Evolutionary conservation across 73 alveolate species (phyloP).

Genomic region (Urostyla sp.): DNA sequence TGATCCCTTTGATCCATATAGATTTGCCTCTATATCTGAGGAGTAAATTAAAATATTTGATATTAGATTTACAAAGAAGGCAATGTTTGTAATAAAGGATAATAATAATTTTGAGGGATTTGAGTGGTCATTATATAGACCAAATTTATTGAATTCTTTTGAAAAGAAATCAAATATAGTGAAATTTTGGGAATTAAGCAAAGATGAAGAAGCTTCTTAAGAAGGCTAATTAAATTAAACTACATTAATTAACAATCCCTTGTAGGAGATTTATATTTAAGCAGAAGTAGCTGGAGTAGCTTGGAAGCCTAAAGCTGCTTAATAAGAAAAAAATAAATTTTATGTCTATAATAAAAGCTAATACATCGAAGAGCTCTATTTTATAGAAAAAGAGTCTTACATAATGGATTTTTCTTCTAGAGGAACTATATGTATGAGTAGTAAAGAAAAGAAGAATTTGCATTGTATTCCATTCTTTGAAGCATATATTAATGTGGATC

Average conservation of each 20-base stretch:
- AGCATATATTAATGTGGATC: not conserved
- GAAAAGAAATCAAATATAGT: not conserved
- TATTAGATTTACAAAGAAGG: slow-evolving; percentile 8
- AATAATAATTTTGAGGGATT: slow-evolving; percentile 8
- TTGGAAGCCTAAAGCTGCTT: slow-evolving; percentile 6
- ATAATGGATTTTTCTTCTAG: slow-evolving; percentile 21
- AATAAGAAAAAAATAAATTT: not conserved
- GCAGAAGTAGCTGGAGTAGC: slow-evolving; percentile 9
- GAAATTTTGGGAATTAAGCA: slow-evolving; percentile 8
- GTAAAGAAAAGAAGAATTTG: slow-evolving; percentile 13
- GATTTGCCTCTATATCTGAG: slow-evolving; percentile 24
- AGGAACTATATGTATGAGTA: slow-evolving; percentile 41
- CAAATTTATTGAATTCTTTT: not conserved
- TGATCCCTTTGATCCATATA: slow-evolving; percentile 24
- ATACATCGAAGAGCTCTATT: slow-evolving; percentile 14
- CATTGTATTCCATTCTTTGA: slow-evolving; percentile 46
- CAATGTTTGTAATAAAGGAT: slow-evolving; percentile 1
- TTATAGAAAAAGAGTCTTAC: not conserved
- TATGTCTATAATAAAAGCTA: slow-evolving; percentile 17
- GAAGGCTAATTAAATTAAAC: not conserved
- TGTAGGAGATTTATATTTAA: not conserved
- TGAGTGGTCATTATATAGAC: slow-evolving; percentile 27
- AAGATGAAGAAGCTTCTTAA: not conserved
- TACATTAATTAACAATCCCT: not conserved
- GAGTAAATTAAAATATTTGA: slow-evolving; percentile 32